phyloP scores from a whole-genome alignment of 1,284 basidiomycete species.

The Cerrena zonata region DNA sequence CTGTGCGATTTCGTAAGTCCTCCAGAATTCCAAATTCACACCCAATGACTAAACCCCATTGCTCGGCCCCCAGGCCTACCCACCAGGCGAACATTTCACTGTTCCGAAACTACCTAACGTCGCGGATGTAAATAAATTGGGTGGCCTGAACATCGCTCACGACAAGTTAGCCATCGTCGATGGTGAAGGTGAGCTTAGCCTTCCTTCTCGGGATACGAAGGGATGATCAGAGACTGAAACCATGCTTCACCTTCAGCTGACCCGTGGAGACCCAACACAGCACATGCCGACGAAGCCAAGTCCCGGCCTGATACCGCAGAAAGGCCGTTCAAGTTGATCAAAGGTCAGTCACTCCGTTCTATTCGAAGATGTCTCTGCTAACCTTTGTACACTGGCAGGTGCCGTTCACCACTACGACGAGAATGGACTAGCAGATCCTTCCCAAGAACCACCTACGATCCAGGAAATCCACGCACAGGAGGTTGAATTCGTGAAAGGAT shows the following conservation, averaged over 20 bases:
- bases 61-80: constrained; percentile 53
- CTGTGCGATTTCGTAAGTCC: constrained; percentile 64
- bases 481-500: constrained; percentile 78
- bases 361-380: neutral
- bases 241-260: constrained; percentile 52
- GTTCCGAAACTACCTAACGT: constrained; percentile 72
- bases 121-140: constrained; percentile 68
- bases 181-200: constrained; percentile 54
- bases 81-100: constrained; percentile 63
- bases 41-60: neutral
- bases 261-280: constrained; percentile 83
- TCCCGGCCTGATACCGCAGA: constrained; percentile 63
- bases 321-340: constrained; percentile 79
- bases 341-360: constrained; percentile 39
- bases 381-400: constrained; percentile 32
- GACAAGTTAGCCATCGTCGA: constrained; percentile 81
- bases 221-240: constrained; percentile 4
- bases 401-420: constrained; percentile 90
- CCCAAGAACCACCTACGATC: constrained; percentile 73
- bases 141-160: constrained; percentile 65
- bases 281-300: constrained; percentile 70
- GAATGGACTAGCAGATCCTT: constrained; percentile 62
- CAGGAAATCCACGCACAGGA: constrained; percentile 75
- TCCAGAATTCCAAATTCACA: neutral
- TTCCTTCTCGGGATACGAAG: neutral